Base-by-base conservation (phyloP, 106 monocot species). In the Hemerocallis citrina region DNA sequence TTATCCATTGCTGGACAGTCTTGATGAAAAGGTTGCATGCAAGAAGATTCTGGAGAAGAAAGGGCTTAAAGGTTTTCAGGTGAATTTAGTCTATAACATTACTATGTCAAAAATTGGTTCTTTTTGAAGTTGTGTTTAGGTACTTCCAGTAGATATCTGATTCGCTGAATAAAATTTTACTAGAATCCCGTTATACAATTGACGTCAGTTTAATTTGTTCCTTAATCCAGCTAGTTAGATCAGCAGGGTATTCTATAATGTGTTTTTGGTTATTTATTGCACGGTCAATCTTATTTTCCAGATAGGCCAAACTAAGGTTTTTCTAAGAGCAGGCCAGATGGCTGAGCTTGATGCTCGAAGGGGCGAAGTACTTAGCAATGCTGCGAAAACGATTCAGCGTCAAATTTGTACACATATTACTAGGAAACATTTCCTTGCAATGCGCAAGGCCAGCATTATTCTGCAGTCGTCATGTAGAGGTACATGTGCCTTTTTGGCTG, bases 311-410 rank as follows among this genome's bases (percentile, higher is more conserved):
- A 98, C 88, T 55, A 98, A 92, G 61, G 82, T 98, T 22, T 98
- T 98, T 50, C 77, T 98, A 49, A 81, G 98, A 75, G 98, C 98
- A 73, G 98, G 98, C 71, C 98, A 98, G 71, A 98, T 98, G 98
- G 98, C 91, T 56, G 88, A 91, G 35, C 75, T 98, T 63, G 98
- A 98, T 82, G 88, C 83, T 58, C 67, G 77, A 43, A 86, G 98
- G 73, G 89, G 85, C 65, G 81, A 78, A 62, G 88, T 92, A 21
- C 81, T 98, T 17, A 82, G 74, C 66, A 74, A 56, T 75, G 98
- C 98, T 35, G 98, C 98, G 33, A 98, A 88, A 66, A 50, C 77
- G 45, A 88, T 98, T 66, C 98, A 98, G 43, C 69, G 79, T 30
- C 79, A 88, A 63, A 92, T 85, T 68, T 74, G 78, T 38, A 92